Evolutionary conservation across 139 green algal genomes (phyloP).

Genomic region (Diplosphaera chodatii): DNA sequence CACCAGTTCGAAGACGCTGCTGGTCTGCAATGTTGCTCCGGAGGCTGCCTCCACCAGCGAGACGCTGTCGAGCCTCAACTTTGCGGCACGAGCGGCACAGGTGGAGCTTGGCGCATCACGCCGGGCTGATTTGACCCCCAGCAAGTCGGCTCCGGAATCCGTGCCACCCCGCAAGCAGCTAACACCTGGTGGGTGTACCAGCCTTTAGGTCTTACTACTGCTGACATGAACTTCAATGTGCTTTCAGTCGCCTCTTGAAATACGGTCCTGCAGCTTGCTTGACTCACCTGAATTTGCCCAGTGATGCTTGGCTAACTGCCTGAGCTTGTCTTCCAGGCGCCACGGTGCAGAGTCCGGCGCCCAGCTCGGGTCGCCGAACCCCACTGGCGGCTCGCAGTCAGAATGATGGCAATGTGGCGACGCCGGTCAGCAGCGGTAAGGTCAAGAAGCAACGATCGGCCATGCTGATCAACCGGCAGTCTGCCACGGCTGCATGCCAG

Average conservation of each 20-base stretch:
- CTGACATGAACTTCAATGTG: too few relatives aligned
- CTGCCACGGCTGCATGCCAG: too few relatives aligned
- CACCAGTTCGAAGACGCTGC: constrained; percentile 45
- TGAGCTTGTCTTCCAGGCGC: neutral
- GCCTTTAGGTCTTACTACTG: too few relatives aligned
- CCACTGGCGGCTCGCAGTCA: neutral
- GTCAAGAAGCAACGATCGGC: neutral
- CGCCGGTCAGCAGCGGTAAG: neutral
- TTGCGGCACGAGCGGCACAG: constrained; percentile 43
- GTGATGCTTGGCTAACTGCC: too few relatives aligned
- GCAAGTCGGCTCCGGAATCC: too few relatives aligned
- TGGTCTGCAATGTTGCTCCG: constrained; percentile 56
- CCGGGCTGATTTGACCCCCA: neutral
- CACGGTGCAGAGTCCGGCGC: neutral
- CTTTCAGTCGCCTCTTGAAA: too few relatives aligned
- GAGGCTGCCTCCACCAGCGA: constrained; percentile 38
- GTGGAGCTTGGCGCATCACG: neutral
- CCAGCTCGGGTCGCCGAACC: neutral
- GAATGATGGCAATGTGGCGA: neutral
- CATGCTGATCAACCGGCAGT: neutral
- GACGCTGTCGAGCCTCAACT: constrained; percentile 64
- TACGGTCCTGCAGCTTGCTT: too few relatives aligned
- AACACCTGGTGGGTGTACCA: too few relatives aligned
- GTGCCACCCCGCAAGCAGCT: too few relatives aligned
- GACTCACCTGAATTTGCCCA: too few relatives aligned